Conservation (phyloP, 2,329 filamentous ascomycete genomes). For the Verticillium tricorpus region DNA sequence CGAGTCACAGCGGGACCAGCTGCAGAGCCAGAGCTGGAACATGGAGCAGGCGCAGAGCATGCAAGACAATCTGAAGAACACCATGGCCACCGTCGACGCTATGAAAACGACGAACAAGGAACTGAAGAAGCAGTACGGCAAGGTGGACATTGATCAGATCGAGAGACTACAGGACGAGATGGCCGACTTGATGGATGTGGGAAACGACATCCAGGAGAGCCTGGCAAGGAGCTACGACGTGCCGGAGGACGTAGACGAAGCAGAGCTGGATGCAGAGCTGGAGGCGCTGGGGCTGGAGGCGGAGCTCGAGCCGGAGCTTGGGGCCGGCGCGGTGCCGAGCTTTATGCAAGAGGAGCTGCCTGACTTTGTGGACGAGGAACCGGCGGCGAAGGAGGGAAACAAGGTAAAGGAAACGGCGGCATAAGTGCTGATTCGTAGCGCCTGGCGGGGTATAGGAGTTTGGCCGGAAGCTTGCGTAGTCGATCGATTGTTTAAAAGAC, state of each 20-base stretch:
- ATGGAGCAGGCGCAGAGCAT: constrained; percentile 98
- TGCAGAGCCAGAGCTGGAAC: constrained; percentile 94
- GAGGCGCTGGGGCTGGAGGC: constrained; percentile 92
- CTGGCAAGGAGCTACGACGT: constrained; percentile 89
- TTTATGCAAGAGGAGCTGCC: constrained; percentile 88
- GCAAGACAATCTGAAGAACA: constrained; percentile 98
- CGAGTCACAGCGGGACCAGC: constrained; percentile 89
- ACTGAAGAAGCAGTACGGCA: constrained; percentile 89
- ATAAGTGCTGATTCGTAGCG: constrained; percentile 21
- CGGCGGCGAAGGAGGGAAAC: constrained; percentile 51
- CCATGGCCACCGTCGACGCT: constrained; percentile 96
- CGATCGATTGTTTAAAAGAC: not conserved
- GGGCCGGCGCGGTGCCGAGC: constrained; percentile 61
- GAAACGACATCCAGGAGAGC: constrained; percentile 97
- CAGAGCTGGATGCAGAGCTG: constrained; percentile 91
- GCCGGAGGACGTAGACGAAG: constrained; percentile 95
- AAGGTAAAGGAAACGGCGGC: constrained; percentile 80
- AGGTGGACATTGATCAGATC: constrained; percentile 96
- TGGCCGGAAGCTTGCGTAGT: not conserved
- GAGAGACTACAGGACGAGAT: constrained; percentile 98
- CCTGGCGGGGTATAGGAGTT: not conserved
- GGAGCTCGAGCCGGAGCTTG: constrained; percentile 72
- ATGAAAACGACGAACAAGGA: constrained; percentile 97
- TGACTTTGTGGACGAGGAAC: constrained; percentile 90
- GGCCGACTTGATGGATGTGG: constrained; percentile 95